Evolutionary conservation across 805 yeast species (phyloP).

Genomic region (Huiozyma naganishii): DNA sequence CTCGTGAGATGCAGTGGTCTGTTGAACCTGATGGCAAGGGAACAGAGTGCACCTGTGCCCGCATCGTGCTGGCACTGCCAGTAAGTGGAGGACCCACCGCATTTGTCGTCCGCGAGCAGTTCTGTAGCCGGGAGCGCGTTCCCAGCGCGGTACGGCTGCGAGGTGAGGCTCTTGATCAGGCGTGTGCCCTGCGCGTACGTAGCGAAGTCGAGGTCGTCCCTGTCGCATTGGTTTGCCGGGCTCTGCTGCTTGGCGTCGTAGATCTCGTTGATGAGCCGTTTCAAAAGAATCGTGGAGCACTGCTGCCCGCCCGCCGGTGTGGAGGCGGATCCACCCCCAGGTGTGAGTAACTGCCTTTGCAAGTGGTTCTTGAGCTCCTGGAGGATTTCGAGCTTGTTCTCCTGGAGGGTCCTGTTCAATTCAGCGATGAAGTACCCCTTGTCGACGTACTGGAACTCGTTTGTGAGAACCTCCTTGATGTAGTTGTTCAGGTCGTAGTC

Average conservation of each 20-base stretch:
- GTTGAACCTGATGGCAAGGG: constrained; percentile 29
- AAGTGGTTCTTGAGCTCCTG: constrained; percentile 13
- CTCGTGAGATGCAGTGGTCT: constrained; percentile 31
- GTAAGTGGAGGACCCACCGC: constrained; percentile 19
- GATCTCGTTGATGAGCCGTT: constrained; percentile 20
- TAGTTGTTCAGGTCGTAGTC: constrained; percentile 21
- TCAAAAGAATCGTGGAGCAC: constrained; percentile 19
- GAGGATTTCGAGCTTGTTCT: constrained; percentile 20
- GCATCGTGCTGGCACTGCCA: constrained; percentile 23
- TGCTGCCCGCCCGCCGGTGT: constrained; percentile 5
- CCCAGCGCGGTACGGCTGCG: constrained; percentile 23
- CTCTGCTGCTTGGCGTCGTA: constrained; percentile 19
- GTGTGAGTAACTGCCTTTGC: constrained; percentile 2
- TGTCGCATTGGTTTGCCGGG: constrained; percentile 21
- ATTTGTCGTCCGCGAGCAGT: constrained; percentile 14
- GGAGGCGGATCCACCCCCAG: not conserved
- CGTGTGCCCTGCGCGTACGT: constrained; percentile 29
- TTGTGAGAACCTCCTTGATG: constrained; percentile 23
- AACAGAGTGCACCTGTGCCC: constrained; percentile 15
- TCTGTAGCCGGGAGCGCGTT: constrained; percentile 21
- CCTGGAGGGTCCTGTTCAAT: constrained; percentile 17
- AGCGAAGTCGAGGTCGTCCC: constrained; percentile 27
- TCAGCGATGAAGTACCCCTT: constrained; percentile 19
- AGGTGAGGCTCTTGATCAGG: constrained; percentile 28
- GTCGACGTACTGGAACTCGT: constrained; percentile 25